Evolutionary conservation across 345 rosid species (phyloP).

Genomic region (Eucalyptus decipiens): DNA sequence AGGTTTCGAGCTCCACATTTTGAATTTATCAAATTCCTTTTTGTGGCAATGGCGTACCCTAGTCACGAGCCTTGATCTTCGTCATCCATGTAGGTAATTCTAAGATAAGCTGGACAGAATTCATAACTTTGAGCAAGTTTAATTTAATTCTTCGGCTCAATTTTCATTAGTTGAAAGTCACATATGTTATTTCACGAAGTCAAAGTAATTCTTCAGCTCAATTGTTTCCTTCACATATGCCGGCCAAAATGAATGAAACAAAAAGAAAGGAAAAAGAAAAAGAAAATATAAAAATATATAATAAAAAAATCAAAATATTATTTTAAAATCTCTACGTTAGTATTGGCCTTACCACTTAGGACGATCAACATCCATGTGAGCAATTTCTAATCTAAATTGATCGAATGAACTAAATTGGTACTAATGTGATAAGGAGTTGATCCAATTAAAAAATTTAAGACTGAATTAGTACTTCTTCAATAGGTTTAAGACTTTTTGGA

Average conservation of each 20-base stretch:
- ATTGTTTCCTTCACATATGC: no score
- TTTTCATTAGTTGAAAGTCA: background rate
- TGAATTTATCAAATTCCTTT: background rate
- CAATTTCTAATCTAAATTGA: no score
- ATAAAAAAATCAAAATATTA: no score
- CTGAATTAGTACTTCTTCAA: no score
- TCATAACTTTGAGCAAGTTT: background rate
- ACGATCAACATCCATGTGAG: fast-evolving
- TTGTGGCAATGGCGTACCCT: background rate
- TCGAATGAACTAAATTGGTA: no score
- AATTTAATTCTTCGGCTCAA: background rate
- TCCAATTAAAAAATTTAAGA: no score
- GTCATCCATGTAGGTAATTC: background rate
- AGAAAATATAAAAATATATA: no score
- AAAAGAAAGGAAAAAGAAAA: background rate
- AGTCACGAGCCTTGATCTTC: background rate
- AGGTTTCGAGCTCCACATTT: background rate
- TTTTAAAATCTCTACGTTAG: no score
- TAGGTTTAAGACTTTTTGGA: no score
- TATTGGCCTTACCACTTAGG: background rate
- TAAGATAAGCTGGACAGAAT: background rate
- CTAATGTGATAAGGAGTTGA: background rate
- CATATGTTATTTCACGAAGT: background rate
- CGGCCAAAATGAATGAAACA: background rate
- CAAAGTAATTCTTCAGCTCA: background rate